Base-by-base conservation (phyloP, 495 filamentous ascomycete species). In the Podospora appendiculata region DNA sequence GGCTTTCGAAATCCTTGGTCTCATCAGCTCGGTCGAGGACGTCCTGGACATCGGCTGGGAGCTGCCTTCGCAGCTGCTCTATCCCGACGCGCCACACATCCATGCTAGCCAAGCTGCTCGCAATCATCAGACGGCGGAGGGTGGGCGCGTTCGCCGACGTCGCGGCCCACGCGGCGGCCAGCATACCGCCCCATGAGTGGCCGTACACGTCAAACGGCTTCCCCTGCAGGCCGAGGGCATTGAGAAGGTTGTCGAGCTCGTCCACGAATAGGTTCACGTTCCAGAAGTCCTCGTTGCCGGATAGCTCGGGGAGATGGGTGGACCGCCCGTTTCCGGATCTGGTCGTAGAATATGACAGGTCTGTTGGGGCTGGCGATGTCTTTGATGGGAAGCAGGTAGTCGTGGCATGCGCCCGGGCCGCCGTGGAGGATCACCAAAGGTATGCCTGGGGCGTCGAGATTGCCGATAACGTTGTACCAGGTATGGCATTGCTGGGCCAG, bases 261-360 rank as follows among this genome's bases (percentile, higher is more conserved):
- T 45, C 34, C 33, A 69, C 50, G 60, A 80, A 80, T 4, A 80
- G 63, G 10, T 73, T 57, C 1, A 67, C 43, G 1, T 65, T 70
- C 77, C 76, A 82, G 63, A 80, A 78, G 0, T 43, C 45, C 16
- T 61, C 58, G 47, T 78, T 71, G 32, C 70, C 70, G 1, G 36
- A 47, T 43, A 70, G 75, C 9, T 77, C 68, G 2, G 54, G 67
- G 6, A 78, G 60, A 47, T 72, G 75, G 0, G 76, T 78, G 10
- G 70, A 75, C 5, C 52, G 35, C 10, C 73, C 78, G 54, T 68
- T 73, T 12, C 76, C 75, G 47, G n/a, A 80, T 58, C 51, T 80
- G 76, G 55, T 80, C 77, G 57, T 82, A 82, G 54, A 79, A 61
- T n/a, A 80, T 62, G 14, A 80, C 56, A 8, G 75, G 70, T n/a